Conservation (phyloP, 495 filamentous ascomycete genomes). For the Xylaria palmicola region DNA sequence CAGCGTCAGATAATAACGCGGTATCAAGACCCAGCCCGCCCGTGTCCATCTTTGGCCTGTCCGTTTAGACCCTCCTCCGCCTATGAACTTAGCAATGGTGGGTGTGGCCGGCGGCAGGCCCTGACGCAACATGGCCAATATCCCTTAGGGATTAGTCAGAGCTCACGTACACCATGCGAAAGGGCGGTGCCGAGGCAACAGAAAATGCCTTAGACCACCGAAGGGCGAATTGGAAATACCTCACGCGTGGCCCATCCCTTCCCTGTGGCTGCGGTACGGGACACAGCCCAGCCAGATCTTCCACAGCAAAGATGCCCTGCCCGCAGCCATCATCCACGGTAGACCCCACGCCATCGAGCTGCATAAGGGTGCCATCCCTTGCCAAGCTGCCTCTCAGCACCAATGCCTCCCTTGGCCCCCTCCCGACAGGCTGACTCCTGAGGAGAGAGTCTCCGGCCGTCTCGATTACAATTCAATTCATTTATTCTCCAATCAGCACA, state of each 20-base stretch:
- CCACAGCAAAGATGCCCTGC: conserved; percentile 1
- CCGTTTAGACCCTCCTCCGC: too few relatives aligned
- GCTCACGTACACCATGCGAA: not conserved
- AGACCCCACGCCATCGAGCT: conserved; percentile 9
- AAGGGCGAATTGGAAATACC: conserved; percentile 2
- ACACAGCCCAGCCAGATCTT: conserved; percentile 1
- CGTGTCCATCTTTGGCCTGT: too few relatives aligned
- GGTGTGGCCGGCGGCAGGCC: too few relatives aligned
- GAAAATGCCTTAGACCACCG: not conserved
- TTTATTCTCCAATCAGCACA: not conserved
- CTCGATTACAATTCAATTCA: too few relatives aligned
- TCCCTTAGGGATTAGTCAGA: not conserved
- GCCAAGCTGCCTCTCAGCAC: conserved; percentile 9
- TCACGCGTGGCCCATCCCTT: not conserved
- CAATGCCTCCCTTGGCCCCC: conserved; percentile 14
- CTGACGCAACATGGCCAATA: too few relatives aligned
- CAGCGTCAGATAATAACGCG: not conserved
- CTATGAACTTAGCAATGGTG: too few relatives aligned
- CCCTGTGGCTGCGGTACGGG: conserved; percentile 2
- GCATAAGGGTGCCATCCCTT: not conserved
- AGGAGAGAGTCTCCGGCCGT: too few relatives aligned
- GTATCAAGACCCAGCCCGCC: too few relatives aligned
- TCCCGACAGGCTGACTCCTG: too few relatives aligned
- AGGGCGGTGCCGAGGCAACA: not conserved
- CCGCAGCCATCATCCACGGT: not conserved